These are phyloP conservation scores for Fimicolochytrium jonesii DNA, from an alignment of 192 early-diverging fungal species.

Conservation along the genomic window DNA sequence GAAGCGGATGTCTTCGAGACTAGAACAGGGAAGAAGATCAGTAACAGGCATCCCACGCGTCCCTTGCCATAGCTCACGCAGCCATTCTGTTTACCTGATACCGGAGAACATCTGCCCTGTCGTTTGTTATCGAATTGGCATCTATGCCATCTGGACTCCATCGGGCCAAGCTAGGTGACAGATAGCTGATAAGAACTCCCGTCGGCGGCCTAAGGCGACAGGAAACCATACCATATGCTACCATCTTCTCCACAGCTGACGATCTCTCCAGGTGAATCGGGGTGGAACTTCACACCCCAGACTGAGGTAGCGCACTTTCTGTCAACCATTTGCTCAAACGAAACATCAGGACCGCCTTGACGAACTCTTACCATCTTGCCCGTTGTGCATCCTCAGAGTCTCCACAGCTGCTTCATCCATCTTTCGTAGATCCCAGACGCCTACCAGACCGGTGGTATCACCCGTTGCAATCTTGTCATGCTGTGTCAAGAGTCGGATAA, in stretches of 20 bases:
- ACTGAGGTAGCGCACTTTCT: too few species aligned
- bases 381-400: not conserved
- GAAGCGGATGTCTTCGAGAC: constrained; percentile 5
- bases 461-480: constrained; percentile 18
- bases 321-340: too few species aligned
- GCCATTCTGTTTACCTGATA: too few species aligned
- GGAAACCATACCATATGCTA: constrained; percentile 5
- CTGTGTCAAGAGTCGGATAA: too few species aligned
- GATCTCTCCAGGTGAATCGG: constrained; percentile 3
- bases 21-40: too few species aligned
- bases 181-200: not conserved
- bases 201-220: too few species aligned
- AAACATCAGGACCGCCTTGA: too few species aligned
- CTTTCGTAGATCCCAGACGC: constrained; percentile 22
- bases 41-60: not conserved
- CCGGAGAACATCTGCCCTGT: too few species aligned
- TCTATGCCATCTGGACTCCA: constrained; percentile 10
- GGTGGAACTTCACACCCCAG: constrained; percentile 21
- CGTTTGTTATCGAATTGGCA: too few species aligned
- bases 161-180: not conserved
- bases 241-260: constrained; percentile 20
- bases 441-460: constrained; percentile 1
- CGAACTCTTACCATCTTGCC: not conserved
- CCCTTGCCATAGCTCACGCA: too few species aligned
- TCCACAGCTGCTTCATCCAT: constrained; percentile 1